Percentiles rank a stretch among this genome's conserved stretches.
Evolutionary conservation across 2,329 filamentous ascomycete species (phyloP).

Genomic region (Pleochaeta shiraiana): DNA sequence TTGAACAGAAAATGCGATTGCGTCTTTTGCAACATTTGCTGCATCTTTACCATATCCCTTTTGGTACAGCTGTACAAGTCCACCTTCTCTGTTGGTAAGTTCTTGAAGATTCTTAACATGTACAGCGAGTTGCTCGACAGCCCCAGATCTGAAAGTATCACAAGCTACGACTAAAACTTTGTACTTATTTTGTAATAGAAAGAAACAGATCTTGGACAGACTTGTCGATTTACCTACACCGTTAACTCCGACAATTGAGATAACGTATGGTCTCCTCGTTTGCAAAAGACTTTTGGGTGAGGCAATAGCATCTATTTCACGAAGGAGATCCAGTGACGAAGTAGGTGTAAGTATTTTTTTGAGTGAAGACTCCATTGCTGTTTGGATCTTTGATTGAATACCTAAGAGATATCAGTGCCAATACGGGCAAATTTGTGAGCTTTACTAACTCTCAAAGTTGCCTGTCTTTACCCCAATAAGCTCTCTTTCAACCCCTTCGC

Average conservation of each 20-base stretch:
- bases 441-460: constrained; percentile 49
- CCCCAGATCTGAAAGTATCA: constrained; percentile 92
- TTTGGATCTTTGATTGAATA: constrained; percentile 61
- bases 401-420: constrained; percentile 21
- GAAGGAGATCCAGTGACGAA: constrained; percentile 79
- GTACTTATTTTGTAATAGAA: constrained; percentile 93
- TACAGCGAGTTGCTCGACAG: constrained; percentile 89
- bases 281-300: constrained; percentile 40
- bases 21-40: constrained; percentile 84
- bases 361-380: constrained; percentile 78
- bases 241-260: constrained; percentile 96
- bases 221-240: constrained; percentile 98
- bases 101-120: constrained; percentile 90
- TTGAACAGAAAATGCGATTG: constrained; percentile 56
- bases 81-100: constrained; percentile 63
- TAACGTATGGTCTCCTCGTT: constrained; percentile 67
- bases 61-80: constrained; percentile 77
- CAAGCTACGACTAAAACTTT: constrained; percentile 84
- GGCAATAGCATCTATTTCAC: constrained; percentile 68
- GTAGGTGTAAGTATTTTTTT: constrained; percentile 93
- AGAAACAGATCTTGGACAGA: constrained; percentile 94
- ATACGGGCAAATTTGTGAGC: background rate
- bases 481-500: constrained; percentile 77
- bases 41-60: constrained; percentile 98
- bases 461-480: constrained; percentile 78